A percentile compares a stretch with the other conserved stretches of the same genome.
Conservation (phyloP, 495 filamentous ascomycete species). For the Venustampulla echinocandica region DNA sequence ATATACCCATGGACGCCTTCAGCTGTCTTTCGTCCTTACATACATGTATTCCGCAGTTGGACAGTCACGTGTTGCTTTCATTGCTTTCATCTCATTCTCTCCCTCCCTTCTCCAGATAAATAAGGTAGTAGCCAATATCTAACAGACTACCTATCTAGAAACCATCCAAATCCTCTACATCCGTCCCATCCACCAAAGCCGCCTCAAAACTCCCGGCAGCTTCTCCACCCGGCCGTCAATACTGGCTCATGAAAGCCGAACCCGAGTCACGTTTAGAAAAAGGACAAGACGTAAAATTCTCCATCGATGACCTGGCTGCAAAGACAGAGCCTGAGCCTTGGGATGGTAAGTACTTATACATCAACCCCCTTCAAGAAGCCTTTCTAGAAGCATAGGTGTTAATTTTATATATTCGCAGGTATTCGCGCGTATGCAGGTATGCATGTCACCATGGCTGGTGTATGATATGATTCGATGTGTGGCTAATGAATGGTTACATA, state of each 20-base stretch:
- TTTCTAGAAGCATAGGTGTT: conserved; percentile 1
- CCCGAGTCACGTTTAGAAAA: conserved; percentile 81
- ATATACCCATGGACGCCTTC: no score
- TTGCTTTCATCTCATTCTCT: no score
- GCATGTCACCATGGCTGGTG: no score
- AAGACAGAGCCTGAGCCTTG: conserved; percentile 71
- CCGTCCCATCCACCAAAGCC: no score
- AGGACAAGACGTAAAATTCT: conserved; percentile 81
- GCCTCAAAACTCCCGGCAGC: no score
- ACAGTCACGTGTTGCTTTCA: no score
- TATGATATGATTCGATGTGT: not conserved
- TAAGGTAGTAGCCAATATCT: no score
- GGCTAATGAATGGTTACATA: conserved; percentile 13
- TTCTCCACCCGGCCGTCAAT: conserved; percentile 33
- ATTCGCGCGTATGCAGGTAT: conserved; percentile 19
- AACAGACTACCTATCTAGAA: no score
- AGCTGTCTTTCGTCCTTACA: no score
- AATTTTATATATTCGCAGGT: conserved; percentile 11
- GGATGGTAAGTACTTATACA: conserved; percentile 70
- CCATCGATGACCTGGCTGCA: conserved; percentile 78
- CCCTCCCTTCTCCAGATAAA: no score
- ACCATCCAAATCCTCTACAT: no score
- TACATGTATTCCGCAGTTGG: no score
- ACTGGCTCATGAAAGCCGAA: conserved; percentile 96
- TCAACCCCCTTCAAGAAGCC: conserved; percentile 12